Conservation (phyloP, 1,284 basidiomycete species). For the Puccinia triticina region DNA sequence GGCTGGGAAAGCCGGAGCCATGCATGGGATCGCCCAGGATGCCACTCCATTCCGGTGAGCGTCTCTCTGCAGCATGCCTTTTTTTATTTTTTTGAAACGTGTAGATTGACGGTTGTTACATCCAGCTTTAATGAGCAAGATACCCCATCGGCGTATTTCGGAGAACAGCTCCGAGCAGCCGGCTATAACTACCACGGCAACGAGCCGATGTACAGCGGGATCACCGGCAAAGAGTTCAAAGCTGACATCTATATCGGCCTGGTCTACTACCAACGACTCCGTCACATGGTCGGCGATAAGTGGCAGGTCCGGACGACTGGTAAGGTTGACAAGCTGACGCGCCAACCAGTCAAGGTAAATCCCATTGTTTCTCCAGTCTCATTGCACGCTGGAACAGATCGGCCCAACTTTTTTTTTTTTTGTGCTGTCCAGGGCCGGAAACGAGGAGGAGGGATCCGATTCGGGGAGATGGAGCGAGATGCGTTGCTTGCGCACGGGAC, state of each 20-base stretch:
- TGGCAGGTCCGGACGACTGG: constrained; percentile 99
- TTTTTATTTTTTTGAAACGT: background rate
- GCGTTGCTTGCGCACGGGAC: constrained; percentile 98
- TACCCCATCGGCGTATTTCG: constrained; percentile 95
- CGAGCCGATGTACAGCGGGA: constrained; percentile 99
- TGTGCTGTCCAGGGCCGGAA: constrained; percentile 79
- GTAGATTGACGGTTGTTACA: background rate
- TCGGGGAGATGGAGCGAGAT: constrained; percentile 99
- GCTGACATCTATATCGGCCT: constrained; percentile 98
- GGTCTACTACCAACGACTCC: constrained; percentile 96
- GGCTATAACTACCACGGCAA: constrained; percentile 99
- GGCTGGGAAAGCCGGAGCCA: constrained; percentile 96
- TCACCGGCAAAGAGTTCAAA: constrained; percentile 96
- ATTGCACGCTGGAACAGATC: constrained; percentile 40
- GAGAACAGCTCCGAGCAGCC: constrained; percentile 86
- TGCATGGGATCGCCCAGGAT: constrained; percentile 98
- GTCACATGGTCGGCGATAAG: constrained; percentile 99
- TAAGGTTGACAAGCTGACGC: constrained; percentile 89
- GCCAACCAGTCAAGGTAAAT: constrained; percentile 92
- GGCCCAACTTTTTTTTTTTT: constrained; percentile 10
- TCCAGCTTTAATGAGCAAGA: constrained; percentile 89
- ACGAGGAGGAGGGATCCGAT: constrained; percentile 97
- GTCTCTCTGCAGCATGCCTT: constrained; percentile 45
- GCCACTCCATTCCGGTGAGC: constrained; percentile 92
- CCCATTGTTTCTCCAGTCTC: constrained; percentile 25